Base-by-base conservation (phyloP, 192 early-diverging fungal species). In the Dissophora ornata region DNA sequence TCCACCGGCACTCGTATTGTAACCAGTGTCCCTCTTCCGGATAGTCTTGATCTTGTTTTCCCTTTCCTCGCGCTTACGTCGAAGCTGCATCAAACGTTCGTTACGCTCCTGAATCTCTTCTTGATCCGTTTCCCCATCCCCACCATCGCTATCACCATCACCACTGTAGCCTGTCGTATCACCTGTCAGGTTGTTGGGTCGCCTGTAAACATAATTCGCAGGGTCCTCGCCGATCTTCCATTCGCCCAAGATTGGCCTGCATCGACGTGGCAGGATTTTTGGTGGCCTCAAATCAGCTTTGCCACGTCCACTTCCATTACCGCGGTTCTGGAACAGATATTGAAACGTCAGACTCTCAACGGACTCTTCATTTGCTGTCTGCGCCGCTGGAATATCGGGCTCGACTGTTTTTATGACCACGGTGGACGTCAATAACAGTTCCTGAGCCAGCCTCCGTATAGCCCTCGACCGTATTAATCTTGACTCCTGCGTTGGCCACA, bases 391-490 rank as follows among this genome's bases (percentile, higher is more conserved):
- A n/a, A 29, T 33, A 1, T 51, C 57, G 1, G 49, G 50, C 22
- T 60, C 49, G 2, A 38, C 6, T n/a, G 36, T 26, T 3, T 41
- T 45, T 25, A 62, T 24, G 32, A 71, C 30, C 3, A 46, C 38
- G 12, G 22, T 71, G 1, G 40, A 30, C 33, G 50, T 24, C 15
- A 71, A 25, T 2, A 38, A 28, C 2, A 71, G 33, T 19, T 71
- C 68, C 34, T 71, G 68, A 7, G 68, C 68, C 34, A 71, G 32
- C 12, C 59, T 36, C 7, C 53, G 49, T 55, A 71, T 62, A 1
- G 68, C 49, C 42, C 11, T 62, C 0, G 19, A n/a, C 5, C 68
- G 68, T 11, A 56, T 71, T 15, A 28, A 25, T 12, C 53, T 51
- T 4, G 53, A 46, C 16, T 71, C 68, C 7, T 15, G 24, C 13